phyloP scores from a whole-genome alignment of 148 eudicot species.

The Cornus kousa region DNA sequence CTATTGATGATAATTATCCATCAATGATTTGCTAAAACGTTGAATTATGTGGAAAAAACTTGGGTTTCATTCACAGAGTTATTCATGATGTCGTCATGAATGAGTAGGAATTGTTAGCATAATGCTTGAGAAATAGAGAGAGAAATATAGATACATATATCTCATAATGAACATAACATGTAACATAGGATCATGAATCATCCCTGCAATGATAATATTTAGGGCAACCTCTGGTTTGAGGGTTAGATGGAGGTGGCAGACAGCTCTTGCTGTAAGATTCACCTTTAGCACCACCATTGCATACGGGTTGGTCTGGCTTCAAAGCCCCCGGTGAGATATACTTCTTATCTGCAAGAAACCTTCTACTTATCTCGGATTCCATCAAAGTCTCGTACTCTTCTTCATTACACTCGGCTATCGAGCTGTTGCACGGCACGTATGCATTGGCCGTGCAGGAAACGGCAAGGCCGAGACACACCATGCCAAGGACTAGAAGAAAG shows the following conservation, averaged over 20 bases:
- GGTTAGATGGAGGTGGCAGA: not conserved
- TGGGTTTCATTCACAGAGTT: no score
- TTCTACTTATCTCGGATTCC: conserved; percentile 48
- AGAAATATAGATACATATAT: no score
- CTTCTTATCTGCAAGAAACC: conserved; percentile 36
- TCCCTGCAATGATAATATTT: not conserved
- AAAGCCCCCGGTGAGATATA: conserved; percentile 64
- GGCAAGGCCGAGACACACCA: not conserved
- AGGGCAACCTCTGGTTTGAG: not conserved
- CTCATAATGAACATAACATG: not conserved
- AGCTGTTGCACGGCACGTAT: conserved; percentile 32
- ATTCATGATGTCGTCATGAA: no score
- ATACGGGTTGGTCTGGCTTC: conserved; percentile 62
- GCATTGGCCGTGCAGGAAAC: not conserved
- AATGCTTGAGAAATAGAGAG: no score
- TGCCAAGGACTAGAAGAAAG: conserved; percentile 14
- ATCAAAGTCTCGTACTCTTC: conserved; percentile 43
- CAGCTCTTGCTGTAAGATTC: conserved; percentile 11
- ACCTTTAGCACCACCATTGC: conserved; percentile 53
- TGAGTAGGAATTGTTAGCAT: no score
- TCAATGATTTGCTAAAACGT: no score
- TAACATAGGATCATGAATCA: no score
- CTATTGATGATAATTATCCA: no score
- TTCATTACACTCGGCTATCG: conserved; percentile 48
- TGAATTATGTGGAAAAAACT: no score